Base-by-base conservation (phyloP, 2,329 filamentous ascomycete genomes). In the Ustulina deusta region DNA sequence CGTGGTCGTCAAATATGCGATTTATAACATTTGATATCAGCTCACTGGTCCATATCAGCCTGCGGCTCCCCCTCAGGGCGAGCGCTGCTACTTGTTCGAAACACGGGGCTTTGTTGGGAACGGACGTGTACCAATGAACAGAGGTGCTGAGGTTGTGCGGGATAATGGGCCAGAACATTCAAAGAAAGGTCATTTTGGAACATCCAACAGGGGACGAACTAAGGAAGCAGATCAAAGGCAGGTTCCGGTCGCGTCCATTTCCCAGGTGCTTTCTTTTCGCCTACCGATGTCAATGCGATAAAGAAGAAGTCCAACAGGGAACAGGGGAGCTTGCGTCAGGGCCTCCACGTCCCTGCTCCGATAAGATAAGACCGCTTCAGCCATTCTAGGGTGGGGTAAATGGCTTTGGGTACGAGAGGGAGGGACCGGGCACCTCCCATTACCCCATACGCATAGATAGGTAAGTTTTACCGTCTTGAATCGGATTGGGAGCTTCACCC, bases 161-260 rank as follows among this genome's bases (percentile, higher is more conserved):
- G 56, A 69, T 66, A 58, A 68, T 65, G 65, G 70, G 65, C 65
- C 62, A 58, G 56, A 56, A 27, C 51, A 73, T 68, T 76, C 75
- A 76, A 76, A 75, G 75, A 70, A 71, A 62, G 67, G 40, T 66
- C 75, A 76, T 76, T 71, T 73, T 74, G 34, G 49, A 58, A 63
- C 68, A 64, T 60, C 65, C 49, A 34, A 56, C 29, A 29, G 56
- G 61, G 38, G 59, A 58, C 62, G 65, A 10, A 65, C 63, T 65
- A 70, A 70, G 61, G 57, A 52, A 46, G 52, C 22, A 65, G 63
- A 27, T 73, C 74, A 74, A 74, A 74, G 73, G 58, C 70, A 56
- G 29, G 59, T 69, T 73, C 73, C 72, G 75, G 71, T 74, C 73
- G 69, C 75, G 73, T 76, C 68, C 64, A 68, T 63, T 63, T 54